Evolutionary conservation across 202 grass and related monocot genomes (phyloP).

Genomic region (Zoysia matrella): DNA sequence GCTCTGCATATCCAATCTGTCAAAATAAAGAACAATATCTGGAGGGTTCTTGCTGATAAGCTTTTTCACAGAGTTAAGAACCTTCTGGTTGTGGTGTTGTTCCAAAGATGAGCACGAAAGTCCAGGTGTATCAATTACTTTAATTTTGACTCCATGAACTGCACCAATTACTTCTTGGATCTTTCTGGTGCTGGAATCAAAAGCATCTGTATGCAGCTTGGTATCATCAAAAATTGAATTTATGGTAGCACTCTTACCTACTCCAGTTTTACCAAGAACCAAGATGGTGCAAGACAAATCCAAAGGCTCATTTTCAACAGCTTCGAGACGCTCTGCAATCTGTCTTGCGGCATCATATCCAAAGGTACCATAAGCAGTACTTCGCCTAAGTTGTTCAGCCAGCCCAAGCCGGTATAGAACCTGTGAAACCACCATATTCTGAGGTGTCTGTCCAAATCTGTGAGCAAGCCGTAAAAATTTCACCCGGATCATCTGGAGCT

Average conservation of each 20-base stretch:
- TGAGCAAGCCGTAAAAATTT: slow-evolving; percentile 87
- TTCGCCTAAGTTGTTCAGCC: slow-evolving; percentile 91
- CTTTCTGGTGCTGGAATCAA: slow-evolving; percentile 71
- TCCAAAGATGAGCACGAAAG: slow-evolving; percentile 79
- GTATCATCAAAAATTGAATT: slow-evolving; percentile 88
- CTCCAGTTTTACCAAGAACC: slow-evolving; percentile 90
- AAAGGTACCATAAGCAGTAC: slow-evolving; percentile 58
- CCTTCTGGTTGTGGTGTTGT: slow-evolving; percentile 76
- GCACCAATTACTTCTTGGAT: slow-evolving; percentile 74
- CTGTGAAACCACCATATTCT: slow-evolving; percentile 93
- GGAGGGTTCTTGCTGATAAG: slow-evolving; percentile 72
- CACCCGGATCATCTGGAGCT: slow-evolving; percentile 90
- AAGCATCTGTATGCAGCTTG: slow-evolving; percentile 71
- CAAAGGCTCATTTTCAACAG: slow-evolving; percentile 60
- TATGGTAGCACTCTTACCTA: slow-evolving; percentile 93
- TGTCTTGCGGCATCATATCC: slow-evolving; percentile 76
- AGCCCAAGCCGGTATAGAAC: slow-evolving; percentile 93
- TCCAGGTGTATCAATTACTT: slow-evolving; percentile 93
- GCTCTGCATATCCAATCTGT: slow-evolving; percentile 87
- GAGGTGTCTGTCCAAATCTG: slow-evolving; percentile 84
- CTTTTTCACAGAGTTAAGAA: slow-evolving; percentile 79
- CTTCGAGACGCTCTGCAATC: slow-evolving; percentile 87
- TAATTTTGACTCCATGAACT: slow-evolving; percentile 82
- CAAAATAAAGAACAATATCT: slow-evolving; percentile 98
- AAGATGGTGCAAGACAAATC: slow-evolving; percentile 94